Percentiles rank a stretch among this genome's conserved stretches.
Evolutionary conservation across 2,329 filamentous ascomycete species (phyloP).

Genomic region (Penicillium sp.): DNA sequence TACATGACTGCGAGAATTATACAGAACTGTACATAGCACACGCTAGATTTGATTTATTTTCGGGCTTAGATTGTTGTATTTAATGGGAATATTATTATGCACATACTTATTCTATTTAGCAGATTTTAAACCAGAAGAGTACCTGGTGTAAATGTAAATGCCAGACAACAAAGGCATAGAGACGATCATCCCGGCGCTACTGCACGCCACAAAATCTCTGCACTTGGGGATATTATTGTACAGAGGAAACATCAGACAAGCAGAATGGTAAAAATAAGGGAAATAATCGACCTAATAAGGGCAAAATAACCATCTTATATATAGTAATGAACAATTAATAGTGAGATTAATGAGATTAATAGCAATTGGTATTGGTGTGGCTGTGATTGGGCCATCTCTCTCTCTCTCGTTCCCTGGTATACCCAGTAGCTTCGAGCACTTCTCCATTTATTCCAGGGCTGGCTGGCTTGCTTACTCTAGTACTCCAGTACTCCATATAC

Average conservation of each 20-base stretch:
- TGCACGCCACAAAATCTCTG: slow-evolving; percentile 12
- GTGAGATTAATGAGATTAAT: background rate
- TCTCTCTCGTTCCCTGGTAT: slow-evolving; percentile 13
- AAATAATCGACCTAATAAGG: background rate
- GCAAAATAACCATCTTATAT: too few relatives aligned
- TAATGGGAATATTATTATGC: background rate
- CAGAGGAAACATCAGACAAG: background rate
- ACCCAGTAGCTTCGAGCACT: slow-evolving; percentile 20
- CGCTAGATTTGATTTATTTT: background rate
- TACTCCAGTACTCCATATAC: background rate
- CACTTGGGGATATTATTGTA: background rate
- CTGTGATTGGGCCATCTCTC: slow-evolving; percentile 14
- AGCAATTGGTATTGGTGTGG: slow-evolving; percentile 12
- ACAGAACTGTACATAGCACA: background rate
- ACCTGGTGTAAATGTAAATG: background rate
- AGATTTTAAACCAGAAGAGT: background rate
- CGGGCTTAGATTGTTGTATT: background rate
- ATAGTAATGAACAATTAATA: too few relatives aligned
- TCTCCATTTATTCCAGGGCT: too few relatives aligned
- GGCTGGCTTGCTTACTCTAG: too few relatives aligned
- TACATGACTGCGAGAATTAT: slow-evolving; percentile 12
- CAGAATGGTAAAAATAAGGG: background rate
- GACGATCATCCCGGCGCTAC: slow-evolving; percentile 10
- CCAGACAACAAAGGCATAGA: slow-evolving; percentile 2
- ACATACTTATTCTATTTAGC: background rate